Evolutionary conservation across 169 alveolate genomes (phyloP).

Genomic region (Gregarina niphandrodes): DNA sequence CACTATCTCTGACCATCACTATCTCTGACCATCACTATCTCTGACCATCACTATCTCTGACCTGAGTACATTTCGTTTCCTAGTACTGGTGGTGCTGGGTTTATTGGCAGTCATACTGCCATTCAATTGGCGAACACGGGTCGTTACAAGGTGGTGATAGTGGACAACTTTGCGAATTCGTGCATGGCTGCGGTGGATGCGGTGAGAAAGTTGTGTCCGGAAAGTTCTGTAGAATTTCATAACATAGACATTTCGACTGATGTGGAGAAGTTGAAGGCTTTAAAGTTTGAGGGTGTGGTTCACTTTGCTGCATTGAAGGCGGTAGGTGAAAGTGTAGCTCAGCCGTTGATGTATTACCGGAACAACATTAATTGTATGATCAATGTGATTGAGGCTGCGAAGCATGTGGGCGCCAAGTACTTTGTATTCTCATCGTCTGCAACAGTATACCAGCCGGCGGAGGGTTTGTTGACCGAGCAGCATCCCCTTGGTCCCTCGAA

Average conservation of each 20-base stretch:
- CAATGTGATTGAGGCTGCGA: constrained; percentile 37
- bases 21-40: too few relatives aligned
- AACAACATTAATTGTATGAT: constrained; percentile 62
- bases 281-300: constrained; percentile 35
- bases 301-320: constrained; percentile 73
- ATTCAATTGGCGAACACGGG: constrained; percentile 48
- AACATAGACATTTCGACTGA: not conserved
- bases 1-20: too few relatives aligned
- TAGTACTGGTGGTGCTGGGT: constrained; percentile 76
- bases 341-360: constrained; percentile 59
- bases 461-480: constrained; percentile 22
- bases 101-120: constrained; percentile 73
- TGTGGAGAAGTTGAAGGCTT: not conserved
- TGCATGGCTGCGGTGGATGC: not conserved
- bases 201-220: not conserved
- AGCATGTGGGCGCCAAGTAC: constrained; percentile 30
- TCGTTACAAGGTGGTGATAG: constrained; percentile 32
- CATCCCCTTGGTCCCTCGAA: constrained; percentile 46
- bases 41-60: too few relatives aligned
- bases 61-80: too few relatives aligned
- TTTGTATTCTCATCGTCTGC: constrained; percentile 65
- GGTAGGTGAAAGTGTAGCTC: constrained; percentile 60
- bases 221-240: constrained; percentile 14
- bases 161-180: constrained; percentile 53
- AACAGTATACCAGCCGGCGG: constrained; percentile 57